These are phyloP conservation scores for Leccinum sublutescens DNA, from an alignment of 768 basidiomycete genomes.

Conservation along the genomic window DNA sequence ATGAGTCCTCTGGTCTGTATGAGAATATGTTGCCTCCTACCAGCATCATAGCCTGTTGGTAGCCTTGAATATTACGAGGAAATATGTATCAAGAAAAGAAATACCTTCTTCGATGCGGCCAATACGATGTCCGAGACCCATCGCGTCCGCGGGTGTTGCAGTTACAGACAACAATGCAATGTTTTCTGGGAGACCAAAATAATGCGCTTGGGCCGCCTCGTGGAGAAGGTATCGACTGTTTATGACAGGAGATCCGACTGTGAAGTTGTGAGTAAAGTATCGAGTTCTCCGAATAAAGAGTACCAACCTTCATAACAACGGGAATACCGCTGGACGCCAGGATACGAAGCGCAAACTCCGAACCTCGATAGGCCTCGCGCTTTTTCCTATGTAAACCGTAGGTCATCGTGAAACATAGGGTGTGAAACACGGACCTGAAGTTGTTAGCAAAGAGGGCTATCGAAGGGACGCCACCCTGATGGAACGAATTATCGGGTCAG, in stretches of 20 bases:
- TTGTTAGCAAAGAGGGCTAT: slow-evolving; percentile 74
- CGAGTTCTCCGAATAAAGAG: neutral
- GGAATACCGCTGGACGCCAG: slow-evolving; percentile 64
- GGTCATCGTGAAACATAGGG: neutral
- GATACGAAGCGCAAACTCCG: slow-evolving; percentile 78
- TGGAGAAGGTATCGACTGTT: slow-evolving; percentile 68
- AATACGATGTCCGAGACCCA: slow-evolving; percentile 75
- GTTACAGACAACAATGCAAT: slow-evolving; percentile 67
- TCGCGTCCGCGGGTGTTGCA: slow-evolving; percentile 58
- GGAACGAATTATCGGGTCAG: neutral
- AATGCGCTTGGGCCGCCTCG: slow-evolving; percentile 70
- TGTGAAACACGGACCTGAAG: slow-evolving; percentile 30
- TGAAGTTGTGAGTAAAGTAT: neutral
- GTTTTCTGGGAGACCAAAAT: slow-evolving; percentile 59
- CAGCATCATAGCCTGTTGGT: slow-evolving; percentile 45
- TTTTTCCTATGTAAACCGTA: slow-evolving; percentile 50
- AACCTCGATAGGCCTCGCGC: slow-evolving; percentile 77
- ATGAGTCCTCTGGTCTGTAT: neutral
- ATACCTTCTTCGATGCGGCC: slow-evolving; percentile 56
- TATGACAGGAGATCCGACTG: slow-evolving; percentile 48
- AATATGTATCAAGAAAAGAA: neutral
- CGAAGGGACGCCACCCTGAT: slow-evolving; percentile 62
- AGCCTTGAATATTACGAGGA: neutral
- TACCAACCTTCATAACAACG: slow-evolving; percentile 70
- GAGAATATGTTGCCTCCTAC: slow-evolving; percentile 15